Evolutionary conservation across 1,139 yeast species (phyloP), one percentile per base, ranked within the genome.

Genomic region (Magnusiomyces tetraspermus): DNA sequence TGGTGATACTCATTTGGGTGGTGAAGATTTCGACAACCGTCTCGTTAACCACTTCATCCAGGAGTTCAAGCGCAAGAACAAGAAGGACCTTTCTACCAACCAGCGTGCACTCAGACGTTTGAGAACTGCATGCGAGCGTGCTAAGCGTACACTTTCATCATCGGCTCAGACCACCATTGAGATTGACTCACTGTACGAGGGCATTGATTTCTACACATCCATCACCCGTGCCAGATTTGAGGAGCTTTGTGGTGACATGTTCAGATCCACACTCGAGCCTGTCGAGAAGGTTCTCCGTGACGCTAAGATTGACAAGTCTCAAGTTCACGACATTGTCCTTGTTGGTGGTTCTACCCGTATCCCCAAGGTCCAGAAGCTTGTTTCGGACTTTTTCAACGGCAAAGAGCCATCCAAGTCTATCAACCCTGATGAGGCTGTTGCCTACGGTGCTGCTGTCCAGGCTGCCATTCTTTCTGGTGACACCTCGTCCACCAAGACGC

Each of bases 331-430:
- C 78, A 90, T 90, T 72, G 98, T 90, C 72, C 81, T 92, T 66
- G 98, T 92, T 67, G 98, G 98, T 83, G 98, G 98, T 82, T 92
- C 98, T 64, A 92, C 98, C 75, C 90, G 97, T 85, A 90, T 92
- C 79, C 98, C 98, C 80, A 89, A 89, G 83, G 86, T 90, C 71
- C 97, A 92, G 81, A 88, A 90, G 78, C 82, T 92, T 71, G 88
- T 92, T 66, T 87, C 96, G 64, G 97, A 92, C 78, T 92, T 82
- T 90, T 92, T 92, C 76, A 92, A 90, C 73, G 97, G 98, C 76
- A 92, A 92, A 82, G 54, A 54, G 54, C 57, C 54, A 23, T 50
- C 53, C 46, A 53, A 51, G 51, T 50, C 55, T 38, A 52, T 55
- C 51, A 54, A 52, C 54, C 55, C 56, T 31, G 57, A 54, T 46